These are phyloP conservation scores for Candida cerambycidarum DNA, from an alignment of 805 yeast species.

Conservation along the genomic window DNA sequence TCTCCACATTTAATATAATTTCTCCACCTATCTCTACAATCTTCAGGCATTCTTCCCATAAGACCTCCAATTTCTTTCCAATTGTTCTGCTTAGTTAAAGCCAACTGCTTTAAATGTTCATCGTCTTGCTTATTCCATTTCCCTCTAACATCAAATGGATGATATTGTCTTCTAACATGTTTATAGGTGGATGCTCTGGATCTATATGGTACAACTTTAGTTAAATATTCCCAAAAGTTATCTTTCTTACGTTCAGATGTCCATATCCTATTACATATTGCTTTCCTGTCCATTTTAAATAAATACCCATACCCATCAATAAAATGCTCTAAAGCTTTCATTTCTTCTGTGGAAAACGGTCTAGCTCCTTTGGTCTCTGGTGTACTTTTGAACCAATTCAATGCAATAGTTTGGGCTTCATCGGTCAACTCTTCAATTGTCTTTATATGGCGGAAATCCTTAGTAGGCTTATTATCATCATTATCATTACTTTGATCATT, in stretches of 20 bases:
- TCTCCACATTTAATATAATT: constrained; percentile 91
- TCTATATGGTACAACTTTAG: constrained; percentile 77
- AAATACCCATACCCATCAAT: constrained; percentile 66
- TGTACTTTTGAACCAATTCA: constrained; percentile 34
- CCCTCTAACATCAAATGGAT: constrained; percentile 83
- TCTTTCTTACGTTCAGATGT: constrained; percentile 80
- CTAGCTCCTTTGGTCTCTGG: constrained; percentile 35
- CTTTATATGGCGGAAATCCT: constrained; percentile 25
- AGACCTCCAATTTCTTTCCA: constrained; percentile 84
- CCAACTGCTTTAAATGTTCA: constrained; percentile 58
- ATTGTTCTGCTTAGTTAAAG: constrained; percentile 69
- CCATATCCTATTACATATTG: constrained; percentile 86
- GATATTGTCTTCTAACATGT: constrained; percentile 88
- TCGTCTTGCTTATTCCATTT: constrained; percentile 90
- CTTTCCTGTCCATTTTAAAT: constrained; percentile 60
- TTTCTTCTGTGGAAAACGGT: constrained; percentile 63
- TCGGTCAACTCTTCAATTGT: constrained; percentile 34
- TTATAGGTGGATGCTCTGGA: constrained; percentile 89
- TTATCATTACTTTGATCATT: constrained; percentile 17
- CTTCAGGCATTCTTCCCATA: constrained; percentile 95
- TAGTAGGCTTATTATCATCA: background rate
- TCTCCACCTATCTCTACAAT: constrained; percentile 95
- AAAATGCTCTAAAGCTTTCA: constrained; percentile 67
- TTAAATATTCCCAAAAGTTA: constrained; percentile 83
- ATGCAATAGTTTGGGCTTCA: constrained; percentile 35